These are phyloP conservation scores for Phytophthora fragariae DNA, from an alignment of 352 stramenopile genomes.

Conservation along the genomic window DNA sequence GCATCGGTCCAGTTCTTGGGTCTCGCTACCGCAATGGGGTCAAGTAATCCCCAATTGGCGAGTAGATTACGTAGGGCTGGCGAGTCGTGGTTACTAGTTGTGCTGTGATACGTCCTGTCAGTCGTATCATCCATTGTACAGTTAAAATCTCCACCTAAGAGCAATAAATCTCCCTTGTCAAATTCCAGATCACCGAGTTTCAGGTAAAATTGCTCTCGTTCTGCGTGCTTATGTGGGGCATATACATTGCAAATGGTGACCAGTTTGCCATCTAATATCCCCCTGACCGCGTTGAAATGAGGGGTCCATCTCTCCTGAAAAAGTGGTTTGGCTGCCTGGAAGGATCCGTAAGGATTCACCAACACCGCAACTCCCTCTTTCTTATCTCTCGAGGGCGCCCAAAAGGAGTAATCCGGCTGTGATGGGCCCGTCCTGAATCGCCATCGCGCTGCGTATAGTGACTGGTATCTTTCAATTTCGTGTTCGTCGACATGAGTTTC, in stretches of 20 bases:
- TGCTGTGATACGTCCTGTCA: neutral
- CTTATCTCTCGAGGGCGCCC: neutral
- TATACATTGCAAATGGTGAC: neutral
- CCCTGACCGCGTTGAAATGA: neutral
- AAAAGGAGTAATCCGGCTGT: neutral
- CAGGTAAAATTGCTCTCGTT: neutral
- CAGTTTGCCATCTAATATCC: too few species aligned
- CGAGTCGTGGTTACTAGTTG: neutral
- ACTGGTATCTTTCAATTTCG: neutral
- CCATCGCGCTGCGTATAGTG: neutral
- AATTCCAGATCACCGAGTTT: neutral
- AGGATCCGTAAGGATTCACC: neutral
- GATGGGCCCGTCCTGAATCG: neutral
- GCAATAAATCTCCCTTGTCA: neutral
- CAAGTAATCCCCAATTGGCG: neutral
- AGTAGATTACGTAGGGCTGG: neutral
- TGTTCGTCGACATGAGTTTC: neutral
- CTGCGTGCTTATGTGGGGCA: neutral
- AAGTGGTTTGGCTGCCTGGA: neutral
- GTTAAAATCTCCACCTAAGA: neutral
- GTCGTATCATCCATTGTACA: neutral
- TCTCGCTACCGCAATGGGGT: neutral
- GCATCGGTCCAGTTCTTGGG: neutral
- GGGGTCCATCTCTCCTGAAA: neutral
- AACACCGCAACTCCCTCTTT: neutral